A percentile compares a stretch with the other conserved stretches of the same genome.
These are phyloP conservation scores for Apiotrichum sp. DNA, from an alignment of 1,284 basidiomycete species.

Conservation along the genomic window DNA sequence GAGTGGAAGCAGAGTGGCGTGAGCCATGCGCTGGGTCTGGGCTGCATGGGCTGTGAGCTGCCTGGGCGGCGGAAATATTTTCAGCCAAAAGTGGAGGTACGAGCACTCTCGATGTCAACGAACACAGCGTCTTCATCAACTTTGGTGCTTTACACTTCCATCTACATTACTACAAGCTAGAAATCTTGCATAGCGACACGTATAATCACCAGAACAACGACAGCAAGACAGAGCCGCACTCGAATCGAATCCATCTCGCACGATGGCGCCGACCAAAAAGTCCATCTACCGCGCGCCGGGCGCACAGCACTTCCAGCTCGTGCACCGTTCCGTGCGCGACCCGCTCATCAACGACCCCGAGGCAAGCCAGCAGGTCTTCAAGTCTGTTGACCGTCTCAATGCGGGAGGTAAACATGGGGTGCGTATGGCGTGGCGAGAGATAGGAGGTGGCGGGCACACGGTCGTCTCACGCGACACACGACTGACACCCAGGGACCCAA, in stretches of 20 bases:
- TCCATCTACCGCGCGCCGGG: conserved; percentile 86
- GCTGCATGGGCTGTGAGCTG: too few species aligned
- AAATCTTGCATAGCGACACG: too few species aligned
- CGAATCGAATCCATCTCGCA: background rate
- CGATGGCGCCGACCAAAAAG: conserved; percentile 52
- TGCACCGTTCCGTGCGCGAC: conserved; percentile 93
- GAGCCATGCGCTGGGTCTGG: too few species aligned
- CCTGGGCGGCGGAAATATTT: too few species aligned
- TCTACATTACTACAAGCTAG: background rate
- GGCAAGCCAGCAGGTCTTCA: conserved; percentile 80
- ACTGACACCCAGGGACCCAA: background rate
- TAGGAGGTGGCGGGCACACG: too few species aligned
- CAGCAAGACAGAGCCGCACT: background rate
- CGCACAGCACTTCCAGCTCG: conserved; percentile 89
- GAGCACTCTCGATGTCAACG: too few species aligned
- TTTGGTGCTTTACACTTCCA: background rate
- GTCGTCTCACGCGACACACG: background rate
- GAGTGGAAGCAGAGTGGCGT: too few species aligned
- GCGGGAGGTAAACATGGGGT: conserved; percentile 54
- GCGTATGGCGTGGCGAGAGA: conserved; percentile 8
- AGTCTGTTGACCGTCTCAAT: conserved; percentile 68
- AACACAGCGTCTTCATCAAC: too few species aligned
- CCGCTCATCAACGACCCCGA: conserved; percentile 92
- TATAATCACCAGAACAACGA: background rate
- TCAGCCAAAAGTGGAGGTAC: too few species aligned